phyloP scores from a whole-genome alignment of 2,329 filamentous ascomycete genomes.

The Aspergillus sp. region DNA sequence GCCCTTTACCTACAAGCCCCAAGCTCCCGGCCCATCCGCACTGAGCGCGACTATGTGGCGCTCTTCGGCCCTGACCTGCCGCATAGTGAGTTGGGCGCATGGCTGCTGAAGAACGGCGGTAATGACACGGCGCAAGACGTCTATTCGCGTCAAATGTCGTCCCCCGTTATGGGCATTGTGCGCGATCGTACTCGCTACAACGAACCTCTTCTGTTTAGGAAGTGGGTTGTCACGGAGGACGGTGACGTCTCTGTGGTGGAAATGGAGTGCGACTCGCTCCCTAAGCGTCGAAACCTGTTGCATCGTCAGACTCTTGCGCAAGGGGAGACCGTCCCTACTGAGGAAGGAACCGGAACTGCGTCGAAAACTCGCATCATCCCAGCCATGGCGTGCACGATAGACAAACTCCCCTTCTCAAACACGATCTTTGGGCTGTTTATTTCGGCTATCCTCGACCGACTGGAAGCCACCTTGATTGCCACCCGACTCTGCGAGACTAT shows the following conservation, averaged over 20 bases:
- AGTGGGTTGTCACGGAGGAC: conserved; percentile 18
- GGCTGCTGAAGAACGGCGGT: conserved; percentile 21
- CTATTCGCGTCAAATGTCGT: conserved; percentile 11
- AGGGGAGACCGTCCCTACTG: background rate
- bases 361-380: conserved; percentile 20
- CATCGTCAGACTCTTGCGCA: conserved; percentile 11
- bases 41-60: conserved; percentile 22
- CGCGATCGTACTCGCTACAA: conserved; percentile 23
- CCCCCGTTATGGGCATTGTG: conserved; percentile 20
- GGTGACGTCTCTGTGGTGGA: conserved; percentile 11
- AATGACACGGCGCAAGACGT: conserved; percentile 20
- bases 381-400: conserved; percentile 28
- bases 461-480: conserved; percentile 65
- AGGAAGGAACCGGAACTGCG: conserved; percentile 7
- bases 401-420: conserved; percentile 46
- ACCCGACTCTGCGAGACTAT: conserved; percentile 56
- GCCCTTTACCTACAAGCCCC: conserved; percentile 25
- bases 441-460: conserved; percentile 68
- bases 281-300: conserved; percentile 27
- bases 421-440: conserved; percentile 59
- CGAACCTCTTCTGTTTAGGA: conserved; percentile 23
- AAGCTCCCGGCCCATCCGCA: conserved; percentile 4
- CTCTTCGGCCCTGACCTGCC: conserved; percentile 26
- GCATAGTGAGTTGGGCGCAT: conserved; percentile 14
- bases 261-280: conserved; percentile 26